Evolutionary conservation across 2,329 filamentous ascomycete species (phyloP).

Genomic region (Lachnellula cervina): DNA sequence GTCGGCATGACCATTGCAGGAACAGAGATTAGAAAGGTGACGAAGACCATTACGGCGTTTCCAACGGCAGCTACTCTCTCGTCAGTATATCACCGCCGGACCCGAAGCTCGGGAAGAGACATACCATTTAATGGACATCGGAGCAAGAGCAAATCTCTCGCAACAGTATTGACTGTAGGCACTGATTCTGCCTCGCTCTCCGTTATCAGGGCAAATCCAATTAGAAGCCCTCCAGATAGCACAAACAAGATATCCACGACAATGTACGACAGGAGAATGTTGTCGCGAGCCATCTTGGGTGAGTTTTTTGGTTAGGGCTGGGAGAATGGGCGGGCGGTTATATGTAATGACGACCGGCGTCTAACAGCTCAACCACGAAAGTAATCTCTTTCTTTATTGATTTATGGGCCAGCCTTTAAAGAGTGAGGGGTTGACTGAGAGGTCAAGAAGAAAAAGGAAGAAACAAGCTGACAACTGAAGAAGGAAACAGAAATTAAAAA

Average conservation of each 20-base stretch:
- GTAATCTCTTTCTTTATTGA: background rate
- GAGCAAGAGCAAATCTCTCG: constrained; percentile 45
- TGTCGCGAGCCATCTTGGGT: constrained; percentile 41
- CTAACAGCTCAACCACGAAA: constrained; percentile 9
- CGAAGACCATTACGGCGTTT: constrained; percentile 67
- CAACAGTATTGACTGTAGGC: constrained; percentile 45
- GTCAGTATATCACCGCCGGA: constrained; percentile 15
- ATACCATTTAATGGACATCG: constrained; percentile 50
- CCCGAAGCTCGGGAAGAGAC: constrained; percentile 16
- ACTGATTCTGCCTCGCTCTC: constrained; percentile 37
- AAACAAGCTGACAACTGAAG: constrained; percentile 7
- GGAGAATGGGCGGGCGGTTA: background rate
- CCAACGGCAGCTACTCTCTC: constrained; percentile 55
- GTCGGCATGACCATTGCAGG: constrained; percentile 66
- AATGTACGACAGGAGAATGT: constrained; percentile 47
- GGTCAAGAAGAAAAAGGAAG: constrained; percentile 9
- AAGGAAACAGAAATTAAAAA: constrained; percentile 14
- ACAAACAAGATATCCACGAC: constrained; percentile 48
- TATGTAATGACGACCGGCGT: constrained; percentile 30
- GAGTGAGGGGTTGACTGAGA: constrained; percentile 7
- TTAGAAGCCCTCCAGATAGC: constrained; percentile 44
- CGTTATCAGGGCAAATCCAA: constrained; percentile 48
- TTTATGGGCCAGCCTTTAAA: background rate
- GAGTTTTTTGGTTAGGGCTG: background rate
- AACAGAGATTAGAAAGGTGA: constrained; percentile 64